Base-by-base conservation (phyloP, 306 rosid species). In the Purshia tridentata region DNA sequence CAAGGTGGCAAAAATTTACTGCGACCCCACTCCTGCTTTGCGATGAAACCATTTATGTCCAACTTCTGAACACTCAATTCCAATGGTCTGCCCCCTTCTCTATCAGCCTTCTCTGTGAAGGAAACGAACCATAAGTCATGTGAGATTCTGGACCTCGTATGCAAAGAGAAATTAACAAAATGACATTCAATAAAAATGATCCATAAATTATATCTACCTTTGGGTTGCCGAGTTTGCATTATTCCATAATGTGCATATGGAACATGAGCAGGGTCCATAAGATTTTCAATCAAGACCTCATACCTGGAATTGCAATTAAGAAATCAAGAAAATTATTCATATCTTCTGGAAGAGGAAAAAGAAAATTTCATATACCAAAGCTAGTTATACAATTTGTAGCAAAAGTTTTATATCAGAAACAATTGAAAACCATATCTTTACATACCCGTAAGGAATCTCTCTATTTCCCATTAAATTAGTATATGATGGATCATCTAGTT, bases 51-150 rank as follows among this genome's bases (percentile, higher is more conserved):
- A 74, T 89, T 79, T 66, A 77, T 14, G 81, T 84, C 91, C n/a
- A 83, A 74, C 72, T 69, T 80, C 49, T 74, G 79, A 63, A 94
- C 64, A 1, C 51, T 48, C 85, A 94, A 4, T 19, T 94, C 88
- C 57, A 91, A 83, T 18, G 97, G 99, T 76, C 82, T 84, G 47
- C 99, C 99, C 16, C 99, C 99, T 87, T 94, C 97, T 87, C 95
- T 94, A 78, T 94, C 98, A 73, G 69, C 84, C 77, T 86, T 92
- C 67, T 13, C 96, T 80, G 92, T 78, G 64, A 77, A 79, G 60
- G 44, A 68, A 76, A 14, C 12, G 54, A 76, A 55, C 50, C 23
- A 46, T 53, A 72, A 13, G 49, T 60, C 41, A 73, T 29, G 35
- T 29, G 35, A 29, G 35, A 29, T 29, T 41, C 67, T 75, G 18